A percentile compares a stretch with the other conserved stretches of the same genome.
phyloP scores from a whole-genome alignment of 2,329 filamentous ascomycete species.

The Aspergillus ochraceus region DNA sequence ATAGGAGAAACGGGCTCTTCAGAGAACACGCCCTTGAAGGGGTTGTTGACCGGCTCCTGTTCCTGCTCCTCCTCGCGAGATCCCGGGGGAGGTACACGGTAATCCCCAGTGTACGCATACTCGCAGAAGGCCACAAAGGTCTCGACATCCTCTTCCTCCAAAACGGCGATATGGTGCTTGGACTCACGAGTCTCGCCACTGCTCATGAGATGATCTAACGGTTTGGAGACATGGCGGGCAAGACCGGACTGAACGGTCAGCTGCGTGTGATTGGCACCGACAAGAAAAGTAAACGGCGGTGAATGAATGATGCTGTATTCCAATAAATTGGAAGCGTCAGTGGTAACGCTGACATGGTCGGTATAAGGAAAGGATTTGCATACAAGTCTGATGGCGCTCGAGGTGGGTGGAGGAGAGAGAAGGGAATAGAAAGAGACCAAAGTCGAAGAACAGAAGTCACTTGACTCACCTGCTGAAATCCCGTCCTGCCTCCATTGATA shows the following conservation, averaged over 20 bases:
- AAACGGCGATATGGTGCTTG: conserved; percentile 40
- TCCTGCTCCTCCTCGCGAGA: conserved; percentile 20
- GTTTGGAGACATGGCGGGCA: conserved; percentile 45
- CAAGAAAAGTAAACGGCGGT: conserved; percentile 47
- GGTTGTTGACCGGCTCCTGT: conserved; percentile 16
- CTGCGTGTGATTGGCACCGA: conserved; percentile 47
- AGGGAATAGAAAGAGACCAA: background rate
- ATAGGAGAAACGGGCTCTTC: background rate
- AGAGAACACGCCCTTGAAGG: conserved; percentile 15
- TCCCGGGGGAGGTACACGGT: conserved; percentile 36
- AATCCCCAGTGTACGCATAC: conserved; percentile 52
- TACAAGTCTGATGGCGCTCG: background rate
- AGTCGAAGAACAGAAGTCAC: background rate
- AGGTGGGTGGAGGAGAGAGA: background rate
- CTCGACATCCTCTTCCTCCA: conserved; percentile 50
- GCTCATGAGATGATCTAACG: conserved; percentile 47
- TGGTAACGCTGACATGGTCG: conserved; percentile 16
- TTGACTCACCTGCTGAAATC: conserved; percentile 35
- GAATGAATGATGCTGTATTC: conserved; percentile 44
- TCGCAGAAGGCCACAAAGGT: conserved; percentile 52
- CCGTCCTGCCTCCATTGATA: conserved; percentile 28
- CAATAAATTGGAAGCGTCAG: conserved; percentile 20
- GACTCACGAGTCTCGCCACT: conserved; percentile 49
- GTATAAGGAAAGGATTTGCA: conserved; percentile 2
- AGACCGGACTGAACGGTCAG: conserved; percentile 49